Evolutionary conservation across 2,329 filamentous ascomycete species (phyloP), one percentile per base, ranked within the genome.

Genomic region (Trichophyton schoenleinii): DNA sequence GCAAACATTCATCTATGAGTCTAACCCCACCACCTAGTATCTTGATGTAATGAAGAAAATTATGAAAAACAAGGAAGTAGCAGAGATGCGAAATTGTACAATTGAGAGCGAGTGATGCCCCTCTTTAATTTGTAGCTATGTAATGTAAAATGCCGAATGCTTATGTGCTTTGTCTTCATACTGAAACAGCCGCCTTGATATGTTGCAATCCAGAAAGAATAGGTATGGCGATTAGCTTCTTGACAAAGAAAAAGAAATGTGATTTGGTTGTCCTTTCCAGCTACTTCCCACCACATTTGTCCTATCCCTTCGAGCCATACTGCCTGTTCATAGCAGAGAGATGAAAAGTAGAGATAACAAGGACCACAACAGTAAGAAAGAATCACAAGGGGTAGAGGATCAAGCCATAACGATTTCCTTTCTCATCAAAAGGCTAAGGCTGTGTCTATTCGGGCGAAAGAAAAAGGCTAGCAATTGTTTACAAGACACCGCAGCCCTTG

Each of bases 401-500:
- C 28, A 31, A 8, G 22, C 49, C 49, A 53, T 31, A 28, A 15
- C 22, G 1, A 31, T 31, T 7, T n/a, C 15, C 15, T 53, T 34
- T 34, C 49, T 20, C n/a, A 31, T 34, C 49, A 53, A 53, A 53
- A 53, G 28, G 49, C 49, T 1, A 53, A 53, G 44, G 44, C 44
- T 48, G 49, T 53, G 49, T 53, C 49, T 53, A 34, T 15, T 53
- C 22, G 49, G 28, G 28, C 49, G 18, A 55, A 34, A 46, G 48
- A 28, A 57, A 58, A 48, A 13, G 20, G 46, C 22, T 28, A 44
- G 22, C 31, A 55, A 6, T 57, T 60, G 63, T 71, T 74, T 80
- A 79, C 60, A 68, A 60, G 68, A 74, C 73, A 70, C 81, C 82
- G 66, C 74, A 73, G 65, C 73, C 72, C 63, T 78, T 73, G 69